Evolutionary conservation across 306 rosid genomes (phyloP).

Genomic region (Chamaecrista fasciculata): DNA sequence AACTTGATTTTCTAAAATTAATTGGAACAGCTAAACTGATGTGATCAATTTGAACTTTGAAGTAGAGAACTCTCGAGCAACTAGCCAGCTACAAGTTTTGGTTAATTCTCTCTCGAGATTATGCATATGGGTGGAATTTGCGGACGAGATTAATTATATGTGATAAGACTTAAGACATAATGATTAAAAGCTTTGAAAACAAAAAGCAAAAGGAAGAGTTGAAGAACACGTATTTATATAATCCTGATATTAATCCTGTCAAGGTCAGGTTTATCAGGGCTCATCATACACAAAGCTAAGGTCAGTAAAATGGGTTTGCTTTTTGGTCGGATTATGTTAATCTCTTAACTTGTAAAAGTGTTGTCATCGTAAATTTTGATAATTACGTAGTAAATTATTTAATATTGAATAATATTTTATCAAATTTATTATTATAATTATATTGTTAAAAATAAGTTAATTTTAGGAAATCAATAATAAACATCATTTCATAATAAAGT

Average conservation of each 20-base stretch:
- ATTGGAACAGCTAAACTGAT: too few relatives aligned
- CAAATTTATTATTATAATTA: too few relatives aligned
- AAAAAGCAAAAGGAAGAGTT: conserved; percentile 27
- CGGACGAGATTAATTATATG: neutral
- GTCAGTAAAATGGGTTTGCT: conserved; percentile 29
- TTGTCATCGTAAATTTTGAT: too few relatives aligned
- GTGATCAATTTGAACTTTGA: neutral
- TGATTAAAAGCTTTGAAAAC: conserved; percentile 39
- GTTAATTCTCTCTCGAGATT: conserved; percentile 14
- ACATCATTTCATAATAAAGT: too few relatives aligned
- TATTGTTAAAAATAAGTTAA: too few relatives aligned
- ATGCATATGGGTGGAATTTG: conserved; percentile 8
- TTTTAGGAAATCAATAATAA: too few relatives aligned
- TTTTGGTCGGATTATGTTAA: conserved; percentile 42
- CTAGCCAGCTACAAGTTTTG: conserved; percentile 25
- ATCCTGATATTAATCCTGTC: conserved; percentile 12
- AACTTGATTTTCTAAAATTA: neutral
- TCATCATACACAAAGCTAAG: too few relatives aligned
- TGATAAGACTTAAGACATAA: conserved; percentile 26
- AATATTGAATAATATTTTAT: too few relatives aligned
- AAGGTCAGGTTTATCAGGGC: conserved; percentile 39
- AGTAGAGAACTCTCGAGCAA: conserved; percentile 20
- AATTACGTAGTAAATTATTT: too few relatives aligned
- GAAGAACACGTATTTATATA: conserved; percentile 33
- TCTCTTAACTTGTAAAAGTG: conserved; percentile 40